Conservation (phyloP, 2,329 filamentous ascomycete genomes). For the Setomelanomma holmii region DNA sequence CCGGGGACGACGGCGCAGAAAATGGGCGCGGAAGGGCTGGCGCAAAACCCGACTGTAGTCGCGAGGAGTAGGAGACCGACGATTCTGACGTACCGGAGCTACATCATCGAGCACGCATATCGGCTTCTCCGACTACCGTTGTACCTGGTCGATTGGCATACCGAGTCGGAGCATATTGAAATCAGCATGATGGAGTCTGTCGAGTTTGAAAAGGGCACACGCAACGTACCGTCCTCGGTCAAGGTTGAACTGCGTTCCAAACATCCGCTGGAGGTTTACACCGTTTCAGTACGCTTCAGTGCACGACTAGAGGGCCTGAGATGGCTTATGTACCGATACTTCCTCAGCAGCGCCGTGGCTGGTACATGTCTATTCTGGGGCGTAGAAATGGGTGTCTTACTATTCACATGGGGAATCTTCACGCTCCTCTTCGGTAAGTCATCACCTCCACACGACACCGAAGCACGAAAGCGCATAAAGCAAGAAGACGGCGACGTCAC, state of each 20-base stretch:
- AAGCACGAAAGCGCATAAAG: slow-evolving; percentile 8
- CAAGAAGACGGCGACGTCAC: slow-evolving; percentile 7
- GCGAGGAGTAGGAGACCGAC: slow-evolving; percentile 62
- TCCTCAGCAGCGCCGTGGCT: slow-evolving; percentile 70
- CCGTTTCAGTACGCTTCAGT: slow-evolving; percentile 70
- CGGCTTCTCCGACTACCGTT: slow-evolving; percentile 61
- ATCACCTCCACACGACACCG: not conserved
- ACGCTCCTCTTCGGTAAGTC: slow-evolving; percentile 48
- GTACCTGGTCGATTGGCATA: slow-evolving; percentile 70
- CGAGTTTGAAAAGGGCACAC: slow-evolving; percentile 65
- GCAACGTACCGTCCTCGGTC: slow-evolving; percentile 61
- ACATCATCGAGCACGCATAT: slow-evolving; percentile 35
- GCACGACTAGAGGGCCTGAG: slow-evolving; percentile 78
- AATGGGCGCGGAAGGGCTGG: not conserved
- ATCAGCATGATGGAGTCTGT: slow-evolving; percentile 78
- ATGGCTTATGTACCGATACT: slow-evolving; percentile 82
- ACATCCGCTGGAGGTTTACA: slow-evolving; percentile 78
- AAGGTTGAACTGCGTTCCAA: slow-evolving; percentile 74
- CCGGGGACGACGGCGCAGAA: slow-evolving; percentile 16
- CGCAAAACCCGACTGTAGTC: not conserved
- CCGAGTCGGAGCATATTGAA: slow-evolving; percentile 68
- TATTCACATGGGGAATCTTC: slow-evolving; percentile 68
- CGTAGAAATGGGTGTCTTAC: slow-evolving; percentile 73
- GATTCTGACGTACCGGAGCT: slow-evolving; percentile 79
- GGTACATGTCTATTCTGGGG: slow-evolving; percentile 79